Base-by-base conservation (phyloP, 805 yeast species). In the Yarrowia bubula region DNA sequence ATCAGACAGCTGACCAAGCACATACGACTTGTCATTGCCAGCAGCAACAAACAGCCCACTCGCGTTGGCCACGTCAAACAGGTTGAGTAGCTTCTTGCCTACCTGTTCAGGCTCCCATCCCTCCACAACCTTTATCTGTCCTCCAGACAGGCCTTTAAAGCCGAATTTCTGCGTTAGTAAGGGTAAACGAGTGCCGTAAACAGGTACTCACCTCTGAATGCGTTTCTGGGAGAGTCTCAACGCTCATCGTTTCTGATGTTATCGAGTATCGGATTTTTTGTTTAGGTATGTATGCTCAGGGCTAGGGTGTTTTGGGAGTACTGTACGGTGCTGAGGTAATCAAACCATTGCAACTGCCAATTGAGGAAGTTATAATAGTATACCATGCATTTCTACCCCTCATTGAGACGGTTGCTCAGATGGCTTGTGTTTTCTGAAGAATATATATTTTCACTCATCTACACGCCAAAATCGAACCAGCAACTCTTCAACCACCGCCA, bases 51-150 rank as follows among this genome's bases (percentile, higher is more conserved):
- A 70, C 17, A 70, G 28, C 14, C 70, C 74, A 10, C 65, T 53
- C 10, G 43, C 64, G 41, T 67, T 69, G 14, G 74, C 73, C 22
- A 74, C 60, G 33, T 72, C 72, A 41, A 74, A 63, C 39, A 74
- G 64, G 8, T 67, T 32, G 17, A 67, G 41, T 17, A 28, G 33
- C 48, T 65, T 10, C 2, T 42, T 31, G 8, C 47, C 47, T 1
- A 61, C 39, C 57, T 61, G 57, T 22, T 46, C 42, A 51, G 68
- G 66, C 8, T 28, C 42, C 64, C 50, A 39, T 32, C 42, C 63
- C 33, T 51, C 33, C 44, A 42, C 46, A 17, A 53, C 31, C 50
- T 41, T 15, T 22, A 41, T 42, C 22, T 22, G 15, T 41, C 33
- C 35, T 6, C 66, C 67, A n/a, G 61, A 8, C 28, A 67, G 50